Evolutionary conservation across 2,329 filamentous ascomycete genomes (phyloP).

Genomic region (Neurospora crassa): DNA sequence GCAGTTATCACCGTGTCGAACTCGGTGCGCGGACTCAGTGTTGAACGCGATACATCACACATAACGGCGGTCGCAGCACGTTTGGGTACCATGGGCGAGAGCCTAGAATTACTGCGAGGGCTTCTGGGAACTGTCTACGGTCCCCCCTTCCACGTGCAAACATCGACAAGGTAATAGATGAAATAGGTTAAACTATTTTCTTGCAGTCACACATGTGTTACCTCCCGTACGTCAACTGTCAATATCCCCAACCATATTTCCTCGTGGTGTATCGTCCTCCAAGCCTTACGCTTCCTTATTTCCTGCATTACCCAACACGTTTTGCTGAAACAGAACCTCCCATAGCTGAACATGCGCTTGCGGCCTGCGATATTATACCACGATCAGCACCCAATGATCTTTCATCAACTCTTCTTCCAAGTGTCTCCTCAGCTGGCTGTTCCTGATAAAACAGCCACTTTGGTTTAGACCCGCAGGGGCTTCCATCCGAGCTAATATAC

Average conservation of each 20-base stretch:
- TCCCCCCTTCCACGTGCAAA: background rate
- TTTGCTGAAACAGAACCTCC: background rate
- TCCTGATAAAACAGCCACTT: background rate
- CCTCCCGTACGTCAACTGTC: background rate
- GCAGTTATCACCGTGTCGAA: background rate
- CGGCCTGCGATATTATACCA: background rate
- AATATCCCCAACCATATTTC: background rate
- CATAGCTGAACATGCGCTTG: background rate
- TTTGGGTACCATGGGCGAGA: background rate
- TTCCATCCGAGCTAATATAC: background rate
- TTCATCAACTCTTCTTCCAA: background rate
- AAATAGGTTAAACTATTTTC: background rate
- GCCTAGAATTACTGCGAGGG: background rate
- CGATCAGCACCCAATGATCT: background rate
- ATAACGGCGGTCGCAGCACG: background rate
- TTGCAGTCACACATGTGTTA: background rate
- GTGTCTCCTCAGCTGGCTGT: background rate
- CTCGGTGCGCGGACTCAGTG: background rate
- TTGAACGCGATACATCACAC: background rate
- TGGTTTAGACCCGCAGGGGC: background rate
- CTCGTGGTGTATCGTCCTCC: background rate
- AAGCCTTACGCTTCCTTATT: background rate
- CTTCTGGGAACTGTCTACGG: background rate
- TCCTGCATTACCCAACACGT: background rate
- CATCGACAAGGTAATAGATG: background rate